A percentile compares a stretch with the other conserved stretches of the same genome.
These are phyloP conservation scores for Aphanomyces stellatus DNA, from an alignment of 352 stramenopile species.

Conservation along the genomic window DNA sequence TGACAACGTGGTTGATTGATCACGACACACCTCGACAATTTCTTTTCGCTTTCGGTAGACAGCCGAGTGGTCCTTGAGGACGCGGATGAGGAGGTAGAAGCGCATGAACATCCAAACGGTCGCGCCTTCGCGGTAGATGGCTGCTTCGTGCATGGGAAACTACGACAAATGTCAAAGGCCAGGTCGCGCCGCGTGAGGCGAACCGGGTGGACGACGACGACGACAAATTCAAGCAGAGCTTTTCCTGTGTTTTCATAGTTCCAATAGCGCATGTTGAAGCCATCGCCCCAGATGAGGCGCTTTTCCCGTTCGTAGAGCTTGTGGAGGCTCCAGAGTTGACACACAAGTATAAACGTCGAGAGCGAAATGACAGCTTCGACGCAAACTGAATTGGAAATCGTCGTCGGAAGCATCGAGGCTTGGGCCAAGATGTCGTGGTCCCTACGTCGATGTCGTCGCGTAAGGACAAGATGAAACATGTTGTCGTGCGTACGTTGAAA, in stretches of 20 bases:
- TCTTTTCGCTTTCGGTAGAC: not conserved
- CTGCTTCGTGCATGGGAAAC: not conserved
- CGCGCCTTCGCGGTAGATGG: not conserved
- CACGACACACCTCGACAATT: slow-evolving; percentile 4
- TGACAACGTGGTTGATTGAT: no score
- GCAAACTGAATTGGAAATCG: not conserved
- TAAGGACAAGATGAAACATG: no score
- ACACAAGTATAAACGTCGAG: not conserved
- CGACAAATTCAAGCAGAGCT: not conserved
- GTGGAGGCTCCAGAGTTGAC: not conserved
- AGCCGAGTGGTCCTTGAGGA: not conserved
- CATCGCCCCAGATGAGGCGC: not conserved
- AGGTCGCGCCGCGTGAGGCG: not conserved
- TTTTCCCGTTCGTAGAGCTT: not conserved
- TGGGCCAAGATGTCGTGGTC: no score
- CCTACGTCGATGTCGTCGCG: no score
- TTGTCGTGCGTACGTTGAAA: not conserved
- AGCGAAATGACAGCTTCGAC: not conserved
- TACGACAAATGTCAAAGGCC: not conserved
- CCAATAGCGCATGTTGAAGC: slow-evolving; percentile 1
- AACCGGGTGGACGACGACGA: not conserved
- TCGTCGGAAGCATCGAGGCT: not conserved
- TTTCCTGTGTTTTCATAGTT: not conserved
- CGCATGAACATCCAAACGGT: not conserved
- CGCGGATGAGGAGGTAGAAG: slow-evolving; percentile 6